Percentiles rank a stretch among this genome's conserved stretches.
Evolutionary conservation across 805 yeast species (phyloP).

Genomic region (Candida easanensis): DNA sequence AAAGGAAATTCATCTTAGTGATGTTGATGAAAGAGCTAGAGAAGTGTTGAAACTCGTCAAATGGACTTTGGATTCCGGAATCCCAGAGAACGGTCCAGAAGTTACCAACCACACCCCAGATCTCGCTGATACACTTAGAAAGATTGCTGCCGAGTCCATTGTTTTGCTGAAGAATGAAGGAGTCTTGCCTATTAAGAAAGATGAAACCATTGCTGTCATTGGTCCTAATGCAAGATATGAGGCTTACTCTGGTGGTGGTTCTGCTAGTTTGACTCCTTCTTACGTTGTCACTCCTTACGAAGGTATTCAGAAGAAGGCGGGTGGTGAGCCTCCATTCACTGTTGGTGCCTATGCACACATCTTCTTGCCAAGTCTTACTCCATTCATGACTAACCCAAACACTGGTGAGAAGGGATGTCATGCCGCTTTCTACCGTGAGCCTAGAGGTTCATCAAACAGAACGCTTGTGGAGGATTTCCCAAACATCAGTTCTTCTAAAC

Average conservation of each 20-base stretch:
- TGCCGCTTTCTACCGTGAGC: slow-evolving; percentile 27
- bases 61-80: slow-evolving; percentile 39
- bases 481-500: slow-evolving; percentile 21
- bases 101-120: slow-evolving; percentile 40
- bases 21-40: slow-evolving; percentile 48
- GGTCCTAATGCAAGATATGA: slow-evolving; percentile 56
- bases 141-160: slow-evolving; percentile 46
- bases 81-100: slow-evolving; percentile 23
- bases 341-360: slow-evolving; percentile 36
- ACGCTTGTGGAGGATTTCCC: slow-evolving; percentile 29
- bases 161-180: slow-evolving; percentile 56
- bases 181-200: slow-evolving; percentile 44
- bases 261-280: slow-evolving; percentile 49
- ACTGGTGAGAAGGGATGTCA: slow-evolving; percentile 27
- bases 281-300: slow-evolving; percentile 49
- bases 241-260: slow-evolving; percentile 59
- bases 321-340: slow-evolving; percentile 27
- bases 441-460: slow-evolving; percentile 18
- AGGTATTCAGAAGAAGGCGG: slow-evolving; percentile 35
- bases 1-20: slow-evolving; percentile 36
- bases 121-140: slow-evolving; percentile 39
- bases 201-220: slow-evolving; percentile 46
- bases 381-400: slow-evolving; percentile 17
- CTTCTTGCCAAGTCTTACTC: slow-evolving; percentile 32
- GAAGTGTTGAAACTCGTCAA: slow-evolving; percentile 48